Evolutionary conservation across 148 eudicot species (phyloP).

Genomic region (Diospyros kaki): DNA sequence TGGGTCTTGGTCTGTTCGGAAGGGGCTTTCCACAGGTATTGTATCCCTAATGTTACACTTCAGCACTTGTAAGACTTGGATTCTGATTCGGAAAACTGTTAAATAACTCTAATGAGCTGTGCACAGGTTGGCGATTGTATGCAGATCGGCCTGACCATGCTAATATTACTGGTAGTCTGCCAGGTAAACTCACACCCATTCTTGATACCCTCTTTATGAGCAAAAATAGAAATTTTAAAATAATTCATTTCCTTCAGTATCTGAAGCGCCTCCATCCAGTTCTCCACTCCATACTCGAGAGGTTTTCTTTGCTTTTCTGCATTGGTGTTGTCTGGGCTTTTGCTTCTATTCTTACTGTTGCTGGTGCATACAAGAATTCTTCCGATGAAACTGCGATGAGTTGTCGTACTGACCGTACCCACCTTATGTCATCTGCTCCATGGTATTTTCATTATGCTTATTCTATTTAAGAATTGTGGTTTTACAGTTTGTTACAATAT

Average conservation of each 20-base stretch:
- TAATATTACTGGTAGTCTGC: constrained; percentile 55
- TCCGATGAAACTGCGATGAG: constrained; percentile 42
- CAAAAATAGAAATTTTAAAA: not conserved
- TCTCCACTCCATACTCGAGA: constrained; percentile 47
- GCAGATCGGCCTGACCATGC: constrained; percentile 87
- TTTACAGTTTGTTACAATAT: not conserved
- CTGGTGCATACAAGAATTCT: constrained; percentile 75
- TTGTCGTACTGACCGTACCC: constrained; percentile 72
- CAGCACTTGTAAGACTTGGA: not conserved
- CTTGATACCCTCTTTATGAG: constrained; percentile 1
- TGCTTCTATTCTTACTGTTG: constrained; percentile 87
- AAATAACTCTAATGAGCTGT: constrained; percentile 1
- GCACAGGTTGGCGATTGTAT: constrained; percentile 76
- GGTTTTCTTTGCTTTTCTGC: constrained; percentile 80
- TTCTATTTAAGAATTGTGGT: not conserved
- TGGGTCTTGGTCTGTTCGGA: constrained; percentile 79
- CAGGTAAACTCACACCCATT: constrained; percentile 45
- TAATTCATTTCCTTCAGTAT: constrained; percentile 43
- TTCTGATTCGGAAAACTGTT: not conserved
- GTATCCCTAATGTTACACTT: not conserved
- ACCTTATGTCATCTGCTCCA: constrained; percentile 78
- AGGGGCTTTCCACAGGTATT: constrained; percentile 88
- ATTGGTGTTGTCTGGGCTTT: constrained; percentile 75
- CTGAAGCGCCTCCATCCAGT: constrained; percentile 46
- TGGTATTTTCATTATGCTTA: constrained; percentile 40